Base-by-base conservation (phyloP, 2,329 filamentous ascomycete species). In the Aspergillus terreus region DNA sequence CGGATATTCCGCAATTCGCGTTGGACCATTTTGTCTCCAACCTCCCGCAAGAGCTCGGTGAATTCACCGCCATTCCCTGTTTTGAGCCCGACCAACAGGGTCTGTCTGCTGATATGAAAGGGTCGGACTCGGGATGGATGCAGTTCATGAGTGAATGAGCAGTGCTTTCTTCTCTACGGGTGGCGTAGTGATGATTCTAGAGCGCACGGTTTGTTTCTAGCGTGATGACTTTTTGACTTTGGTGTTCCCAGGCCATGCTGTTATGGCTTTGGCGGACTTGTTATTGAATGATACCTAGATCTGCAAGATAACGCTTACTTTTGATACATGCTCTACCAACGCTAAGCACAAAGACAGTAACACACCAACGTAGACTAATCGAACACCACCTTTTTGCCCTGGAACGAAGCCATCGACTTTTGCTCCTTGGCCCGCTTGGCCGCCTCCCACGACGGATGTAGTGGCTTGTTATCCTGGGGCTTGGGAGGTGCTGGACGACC, bases 361-460 rank as follows among this genome's bases (percentile, higher is more conserved):
- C 19, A 6, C 9, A 15, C 25, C 35, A 21, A 21, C n/a, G 10
- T 19, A 41, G 23, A 44, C 58, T 69, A 85, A 65, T 84, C 81
- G 69, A 86, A 86, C 6, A 77, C 76, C 46, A 85, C 76, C 71
- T 84, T 85, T 73, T 81, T 85, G 23, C 82, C 82, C 50, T 75
- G 63, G 57, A 84, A 83, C n/a, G 74, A 66, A 41, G 74, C 76
- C 21, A 66, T 71, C 23, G 73, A 70, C 32, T 66, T 67, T 63
- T 75, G 75, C 54, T 75, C 71, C 70, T 86, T 86, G 12, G 79
- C 78, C 62, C 76, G 76, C 71, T 80, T 82, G 27, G 81, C 81
- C 6, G 83, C 83, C 65, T 81, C 78, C 83, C 83, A 86, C 49
- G 81, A 84, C 17, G 83, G 83, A 77, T 86, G 83, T 59, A 86